Base-by-base conservation (phyloP, 306 rosid genomes). In the Cercis canadensis region DNA sequence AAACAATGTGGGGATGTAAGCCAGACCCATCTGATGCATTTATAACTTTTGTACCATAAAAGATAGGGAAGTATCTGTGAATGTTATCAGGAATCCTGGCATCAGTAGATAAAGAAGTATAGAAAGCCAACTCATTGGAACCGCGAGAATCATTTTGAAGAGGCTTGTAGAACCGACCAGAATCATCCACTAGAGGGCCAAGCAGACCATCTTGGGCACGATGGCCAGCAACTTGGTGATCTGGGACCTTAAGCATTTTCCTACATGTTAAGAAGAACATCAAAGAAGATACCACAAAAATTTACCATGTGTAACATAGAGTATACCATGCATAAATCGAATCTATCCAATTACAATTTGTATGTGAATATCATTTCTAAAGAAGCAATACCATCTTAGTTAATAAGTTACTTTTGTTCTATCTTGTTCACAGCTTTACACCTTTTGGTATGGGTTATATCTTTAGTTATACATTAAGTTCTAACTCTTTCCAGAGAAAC, bases 151-250 rank as follows among this genome's bases (percentile, higher is more conserved):
- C 85, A 55, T 61, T 72, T 63, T 93, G 96, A 34, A 93, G 90
- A 65, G 97, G 98, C 77, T 94, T 94, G 81, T 82, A 94, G 86
- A 89, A 94, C 36, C 34, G 72, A 46, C 98, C 97, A 1, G 87
- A 80, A 73, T 80, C 90, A 67, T 94, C 97, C 0, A 89, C 4
- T 0, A 89, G 88, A 16, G 98, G 97, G 54, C 98, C 97, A 5
- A 90, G 56, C 6, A 10, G 1, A n/a, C 97, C 98, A 45, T 59
- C 36, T 59, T 45, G 3, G 5, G 94, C 92, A 53, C 21, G 47
- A 77, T 94, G 98, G 7, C 97, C 98, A 6, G 92, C 98, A 53
- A 90, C 98, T 75, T 94, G 97, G 81, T 94, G 94, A 37, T 87
- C 92, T 0, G 97, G 97, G 46, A 81, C 75, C 82, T 80, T 94